Conservation (phyloP, 768 basidiomycete genomes). For the Naganishia randhawae region DNA sequence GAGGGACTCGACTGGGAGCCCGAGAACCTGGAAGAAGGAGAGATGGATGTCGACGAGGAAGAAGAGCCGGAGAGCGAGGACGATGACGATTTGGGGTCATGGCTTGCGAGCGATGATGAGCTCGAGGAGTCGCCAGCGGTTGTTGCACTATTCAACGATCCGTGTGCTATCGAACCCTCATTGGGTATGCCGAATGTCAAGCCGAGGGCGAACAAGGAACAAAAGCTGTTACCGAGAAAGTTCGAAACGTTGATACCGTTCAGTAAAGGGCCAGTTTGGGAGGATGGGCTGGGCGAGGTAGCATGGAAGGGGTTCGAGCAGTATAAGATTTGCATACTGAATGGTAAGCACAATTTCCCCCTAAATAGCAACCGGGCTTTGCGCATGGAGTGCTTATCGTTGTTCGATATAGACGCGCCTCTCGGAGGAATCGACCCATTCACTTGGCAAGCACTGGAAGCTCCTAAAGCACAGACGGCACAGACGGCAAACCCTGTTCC, state of each 20-base stretch:
- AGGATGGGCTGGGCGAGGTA: slow-evolving; percentile 64
- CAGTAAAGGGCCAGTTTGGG: slow-evolving; percentile 78
- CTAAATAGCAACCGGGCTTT: not conserved
- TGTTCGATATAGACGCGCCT: slow-evolving; percentile 38
- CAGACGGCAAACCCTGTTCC: not conserved
- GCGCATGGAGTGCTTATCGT: not conserved
- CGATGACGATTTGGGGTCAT: slow-evolving; percentile 51
- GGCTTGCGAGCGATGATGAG: slow-evolving; percentile 32
- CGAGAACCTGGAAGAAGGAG: slow-evolving; percentile 58
- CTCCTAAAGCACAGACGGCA: slow-evolving; percentile 8
- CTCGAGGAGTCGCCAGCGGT: slow-evolving; percentile 46
- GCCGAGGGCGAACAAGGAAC: slow-evolving; percentile 59
- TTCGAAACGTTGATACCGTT: slow-evolving; percentile 63
- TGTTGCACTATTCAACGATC: slow-evolving; percentile 71
- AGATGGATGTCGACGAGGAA: slow-evolving; percentile 65
- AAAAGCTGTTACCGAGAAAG: slow-evolving; percentile 44
- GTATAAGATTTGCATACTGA: slow-evolving; percentile 76
- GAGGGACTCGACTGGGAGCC: slow-evolving; percentile 96
- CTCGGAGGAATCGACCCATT: slow-evolving; percentile 43
- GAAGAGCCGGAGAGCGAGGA: slow-evolving; percentile 53
- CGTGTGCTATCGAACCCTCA: slow-evolving; percentile 36
- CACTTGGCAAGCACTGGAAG: slow-evolving; percentile 29
- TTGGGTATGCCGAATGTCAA: slow-evolving; percentile 53
- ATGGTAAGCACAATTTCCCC: slow-evolving; percentile 65
- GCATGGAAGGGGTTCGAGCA: slow-evolving; percentile 66